Evolutionary conservation across 345 rosid species (phyloP), one percentile per base, ranked within the genome.

Genomic region (Gossypium arboreum): DNA sequence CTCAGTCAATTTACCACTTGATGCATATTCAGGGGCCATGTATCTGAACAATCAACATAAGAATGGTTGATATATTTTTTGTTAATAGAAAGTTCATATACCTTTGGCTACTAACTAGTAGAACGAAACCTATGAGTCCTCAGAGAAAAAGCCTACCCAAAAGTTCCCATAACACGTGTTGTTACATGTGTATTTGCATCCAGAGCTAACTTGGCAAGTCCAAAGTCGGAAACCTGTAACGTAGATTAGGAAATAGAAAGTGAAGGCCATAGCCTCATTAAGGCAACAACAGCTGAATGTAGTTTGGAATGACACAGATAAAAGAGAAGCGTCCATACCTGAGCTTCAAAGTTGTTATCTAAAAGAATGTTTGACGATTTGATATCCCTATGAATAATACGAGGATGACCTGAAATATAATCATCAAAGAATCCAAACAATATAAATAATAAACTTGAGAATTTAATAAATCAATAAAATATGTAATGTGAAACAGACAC

Each of bases 1-100:
- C 81, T 94, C 98, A 0, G 98, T 92, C 82, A 94, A 80, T 83
- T 92, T 94, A 25, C 99, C 99, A 77, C 96, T 94, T 75, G 93
- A 84, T 84, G 97, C 99, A 87, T 94, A 94, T 81, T 94, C 99
- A 72, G 97, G 98, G 81, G 99, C 99, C 94, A 94, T 83, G 80
- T 94, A 94, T 79, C 99, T 94, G 88, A 67, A 79, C 61, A 50
- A 73, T 74, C 62, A 80, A 39, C 8, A 7, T 20, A 63, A 65
- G 76, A 2, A 48, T 74, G 60, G 59, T 65, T 45, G 54, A 55
- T 65, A 43, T 64, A 24, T 56, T 0, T 34, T 9, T 73, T 16
- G 22, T 59, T 17, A 24, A 61, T 10, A 61, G 41, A 59, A 44
- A 59, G 48, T 4, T 39, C 4, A 54, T 41, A 60, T 41, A 52